Evolutionary conservation across 305 asterid species (phyloP), one percentile per base, ranked within the genome.

Genomic region (Stenogyne calaminthoides): DNA sequence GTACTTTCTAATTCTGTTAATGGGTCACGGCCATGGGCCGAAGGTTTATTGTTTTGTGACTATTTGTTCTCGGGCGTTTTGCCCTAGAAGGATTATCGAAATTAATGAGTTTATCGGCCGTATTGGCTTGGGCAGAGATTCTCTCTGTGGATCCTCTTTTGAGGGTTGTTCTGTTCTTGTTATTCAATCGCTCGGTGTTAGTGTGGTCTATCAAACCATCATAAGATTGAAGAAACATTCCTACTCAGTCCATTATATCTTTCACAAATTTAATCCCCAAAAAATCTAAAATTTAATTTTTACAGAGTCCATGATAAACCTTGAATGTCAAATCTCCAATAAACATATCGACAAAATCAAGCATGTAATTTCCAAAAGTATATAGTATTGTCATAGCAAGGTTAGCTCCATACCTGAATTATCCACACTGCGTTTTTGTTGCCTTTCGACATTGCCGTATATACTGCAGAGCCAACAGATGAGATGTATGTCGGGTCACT

Each of bases 341-440:
- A 60, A 32, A 57, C 22, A 56, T 57, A 57, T 60, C 7, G n/a
- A 3, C 4, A 60, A 60, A 46, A 14, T 8, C 25, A 65, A 11
- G 8, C 40, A 66, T 27, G 9, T 27, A 47, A 42, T 42, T 54
- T 52, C 68, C 18, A 42, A 65, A 44, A 22, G n/a, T 27, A 25
- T 12, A 12, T 22, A 65, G 49, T 9, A 52, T 52, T 52, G 18
- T 52, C 58, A 51, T 51, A 39, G 37, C 57, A 79, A 69, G 68
- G 54, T 51, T 57, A 79, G 80, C 70, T 77, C 69, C 88, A 80
- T 85, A 94, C 98, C 86, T 95, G 99, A 98, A 95, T 95, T 77
- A 95, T 88, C 99, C 99, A 93, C 74, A 93, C 91, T 63, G 98
- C 98, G 83, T 93, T 92, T 77, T 79, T 84, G 76, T 93, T 82